Percentiles rank a stretch among this genome's conserved stretches.
phyloP scores from a whole-genome alignment of 2,329 filamentous ascomycete genomes.

The Lachnellula willkommii region DNA sequence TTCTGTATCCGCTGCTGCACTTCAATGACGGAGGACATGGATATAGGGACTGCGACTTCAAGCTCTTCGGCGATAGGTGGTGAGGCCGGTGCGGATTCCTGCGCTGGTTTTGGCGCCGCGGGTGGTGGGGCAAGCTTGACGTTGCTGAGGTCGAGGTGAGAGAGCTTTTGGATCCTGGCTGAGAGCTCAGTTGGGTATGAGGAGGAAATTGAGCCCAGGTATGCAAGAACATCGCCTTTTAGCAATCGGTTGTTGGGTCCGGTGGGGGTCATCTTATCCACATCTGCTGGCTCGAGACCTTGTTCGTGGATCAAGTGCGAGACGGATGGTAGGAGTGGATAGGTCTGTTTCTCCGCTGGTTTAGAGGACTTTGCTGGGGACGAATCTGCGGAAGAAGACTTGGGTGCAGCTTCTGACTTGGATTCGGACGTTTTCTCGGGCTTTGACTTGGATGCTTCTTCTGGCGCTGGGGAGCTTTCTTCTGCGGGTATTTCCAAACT shows the following conservation, averaged over 20 bases:
- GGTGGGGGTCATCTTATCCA: slow-evolving; percentile 77
- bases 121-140: slow-evolving; percentile 66
- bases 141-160: slow-evolving; percentile 89
- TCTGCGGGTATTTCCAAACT: slow-evolving; percentile 71
- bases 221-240: slow-evolving; percentile 92
- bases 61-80: slow-evolving; percentile 43
- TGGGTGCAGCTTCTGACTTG: slow-evolving; percentile 17
- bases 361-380: slow-evolving; percentile 36
- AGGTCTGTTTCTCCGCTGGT: slow-evolving; percentile 58
- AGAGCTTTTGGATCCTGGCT: slow-evolving; percentile 65
- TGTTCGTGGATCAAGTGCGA: slow-evolving; percentile 74
- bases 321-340: slow-evolving; percentile 78
- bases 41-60: slow-evolving; percentile 68
- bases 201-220: slow-evolving; percentile 71
- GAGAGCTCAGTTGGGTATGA: slow-evolving; percentile 68
- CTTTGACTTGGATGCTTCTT: slow-evolving; percentile 26
- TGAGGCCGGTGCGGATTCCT: slow-evolving; percentile 36
- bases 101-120: slow-evolving; percentile 35
- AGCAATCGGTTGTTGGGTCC: slow-evolving; percentile 84
- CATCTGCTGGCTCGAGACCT: slow-evolving; percentile 67
- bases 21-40: slow-evolving; percentile 70
- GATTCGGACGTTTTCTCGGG: slow-evolving; percentile 16
- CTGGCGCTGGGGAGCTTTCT: slow-evolving; percentile 36
- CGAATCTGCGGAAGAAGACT: slow-evolving; percentile 18
- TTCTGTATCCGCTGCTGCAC: slow-evolving; percentile 76